Conservation (phyloP, 257 asterid genomes). For the Ajuga chamaepitys region DNA sequence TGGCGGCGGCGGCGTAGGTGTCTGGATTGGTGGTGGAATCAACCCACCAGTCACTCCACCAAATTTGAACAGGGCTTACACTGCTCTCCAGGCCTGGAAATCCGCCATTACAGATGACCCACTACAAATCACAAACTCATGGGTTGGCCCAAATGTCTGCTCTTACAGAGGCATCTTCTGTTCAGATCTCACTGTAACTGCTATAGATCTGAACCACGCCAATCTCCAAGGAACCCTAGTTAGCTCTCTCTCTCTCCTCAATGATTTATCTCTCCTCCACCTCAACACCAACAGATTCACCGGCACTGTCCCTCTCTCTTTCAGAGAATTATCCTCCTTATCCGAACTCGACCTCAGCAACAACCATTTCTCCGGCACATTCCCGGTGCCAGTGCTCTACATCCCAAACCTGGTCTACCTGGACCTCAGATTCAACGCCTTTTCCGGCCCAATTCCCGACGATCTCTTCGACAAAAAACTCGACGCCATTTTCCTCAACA, state of each 20-base stretch:
- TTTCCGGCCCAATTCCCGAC: constrained; percentile 59
- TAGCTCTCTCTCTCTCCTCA: constrained; percentile 38
- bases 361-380: constrained; percentile 61
- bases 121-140: constrained; percentile 31
- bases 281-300: constrained; percentile 67
- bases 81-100: constrained; percentile 90
- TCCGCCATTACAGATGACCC: constrained; percentile 72
- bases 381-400: constrained; percentile 39
- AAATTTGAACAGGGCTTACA: constrained; percentile 31
- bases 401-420: constrained; percentile 58
- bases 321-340: constrained; percentile 29
- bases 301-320: constrained; percentile 51
- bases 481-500: constrained; percentile 74
- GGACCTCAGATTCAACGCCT: constrained; percentile 70
- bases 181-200: constrained; percentile 40
- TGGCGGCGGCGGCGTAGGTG: constrained; percentile 45
- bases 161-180: constrained; percentile 69
- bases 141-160: constrained; percentile 77
- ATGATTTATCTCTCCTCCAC: constrained; percentile 56
- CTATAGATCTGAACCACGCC: constrained; percentile 81
- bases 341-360: constrained; percentile 84
- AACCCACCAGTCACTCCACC: constrained; percentile 27
- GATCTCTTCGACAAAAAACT: constrained; percentile 61
- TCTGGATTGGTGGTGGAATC: constrained; percentile 29
- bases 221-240: constrained; percentile 58